Evolutionary conservation across 768 basidiomycete genomes (phyloP).

Genomic region (Boletus speciosus): DNA sequence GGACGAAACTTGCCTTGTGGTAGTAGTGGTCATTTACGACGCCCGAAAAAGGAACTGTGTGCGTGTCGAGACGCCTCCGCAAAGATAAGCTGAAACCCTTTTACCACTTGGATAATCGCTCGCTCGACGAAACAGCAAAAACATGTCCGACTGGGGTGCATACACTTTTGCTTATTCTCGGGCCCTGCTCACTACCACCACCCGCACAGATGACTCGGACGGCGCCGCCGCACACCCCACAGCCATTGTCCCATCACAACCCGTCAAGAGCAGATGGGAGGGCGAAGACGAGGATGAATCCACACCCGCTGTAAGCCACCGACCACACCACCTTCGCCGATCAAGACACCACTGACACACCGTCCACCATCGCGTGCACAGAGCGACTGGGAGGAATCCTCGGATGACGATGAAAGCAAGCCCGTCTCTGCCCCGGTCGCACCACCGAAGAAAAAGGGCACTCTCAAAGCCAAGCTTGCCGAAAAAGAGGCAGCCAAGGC

Average conservation of each 20-base stretch:
- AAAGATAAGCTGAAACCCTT: too few species aligned
- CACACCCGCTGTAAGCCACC: constrained; percentile 60
- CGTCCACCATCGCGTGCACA: constrained; percentile 25
- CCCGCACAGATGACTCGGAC: constrained; percentile 37
- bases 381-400: constrained; percentile 95
- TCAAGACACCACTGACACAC: constrained; percentile 5
- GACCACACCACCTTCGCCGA: background rate
- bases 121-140: background rate
- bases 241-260: constrained; percentile 14
- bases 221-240: constrained; percentile 28
- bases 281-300: constrained; percentile 90
- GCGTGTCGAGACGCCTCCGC: too few species aligned
- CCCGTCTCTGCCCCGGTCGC: constrained; percentile 47
- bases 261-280: constrained; percentile 69
- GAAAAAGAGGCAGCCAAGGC: constrained; percentile 84
- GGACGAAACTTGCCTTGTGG: constrained; percentile 17
- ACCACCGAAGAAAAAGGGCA: constrained; percentile 89
- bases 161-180: constrained; percentile 19
- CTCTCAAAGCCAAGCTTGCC: constrained; percentile 85
- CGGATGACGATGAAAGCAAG: constrained; percentile 51
- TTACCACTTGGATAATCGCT: too few species aligned
- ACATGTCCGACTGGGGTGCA: constrained; percentile 50
- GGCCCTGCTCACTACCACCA: constrained; percentile 20
- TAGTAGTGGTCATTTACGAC: background rate
- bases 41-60: constrained; percentile 4